Conservation (phyloP, 495 filamentous ascomycete genomes). For the Talaromyces adpressus region DNA sequence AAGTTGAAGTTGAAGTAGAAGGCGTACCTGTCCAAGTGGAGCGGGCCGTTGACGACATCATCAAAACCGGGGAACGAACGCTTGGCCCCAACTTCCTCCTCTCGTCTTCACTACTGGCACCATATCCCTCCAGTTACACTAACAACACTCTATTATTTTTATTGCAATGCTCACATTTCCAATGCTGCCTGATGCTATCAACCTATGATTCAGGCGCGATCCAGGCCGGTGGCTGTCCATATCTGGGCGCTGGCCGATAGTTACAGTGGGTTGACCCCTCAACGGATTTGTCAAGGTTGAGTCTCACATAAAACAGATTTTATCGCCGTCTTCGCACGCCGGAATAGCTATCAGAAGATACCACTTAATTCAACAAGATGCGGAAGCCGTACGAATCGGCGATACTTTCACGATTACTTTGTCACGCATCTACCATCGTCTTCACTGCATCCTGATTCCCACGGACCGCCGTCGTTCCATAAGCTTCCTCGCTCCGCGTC, state of each 20-base stretch:
- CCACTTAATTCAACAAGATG: constrained; percentile 11
- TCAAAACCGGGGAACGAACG: neutral
- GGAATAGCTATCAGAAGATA: constrained; percentile 13
- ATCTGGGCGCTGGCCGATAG: constrained; percentile 29
- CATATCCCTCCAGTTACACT: neutral
- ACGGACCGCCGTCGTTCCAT: constrained; percentile 54
- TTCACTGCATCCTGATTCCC: constrained; percentile 84
- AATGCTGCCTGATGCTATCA: neutral
- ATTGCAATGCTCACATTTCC: neutral
- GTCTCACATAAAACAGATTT: constrained; percentile 13
- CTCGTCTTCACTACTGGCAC: neutral
- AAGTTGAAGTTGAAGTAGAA: neutral
- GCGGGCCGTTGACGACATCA: neutral
- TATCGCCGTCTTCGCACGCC: constrained; percentile 12
- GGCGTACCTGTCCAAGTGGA: neutral
- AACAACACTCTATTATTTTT: neutral
- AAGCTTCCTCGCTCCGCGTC: constrained; percentile 79
- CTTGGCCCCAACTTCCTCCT: neutral
- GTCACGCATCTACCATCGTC: constrained; percentile 91
- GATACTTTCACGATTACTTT: constrained; percentile 90
- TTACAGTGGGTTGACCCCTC: constrained; percentile 25
- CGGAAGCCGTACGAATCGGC: constrained; percentile 24
- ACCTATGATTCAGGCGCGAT: constrained; percentile 19
- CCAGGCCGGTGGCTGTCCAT: constrained; percentile 37
- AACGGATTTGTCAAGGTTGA: neutral